phyloP scores from a whole-genome alignment of 2,329 filamentous ascomycete species.

The Macrophomina pseudophaseolina region DNA sequence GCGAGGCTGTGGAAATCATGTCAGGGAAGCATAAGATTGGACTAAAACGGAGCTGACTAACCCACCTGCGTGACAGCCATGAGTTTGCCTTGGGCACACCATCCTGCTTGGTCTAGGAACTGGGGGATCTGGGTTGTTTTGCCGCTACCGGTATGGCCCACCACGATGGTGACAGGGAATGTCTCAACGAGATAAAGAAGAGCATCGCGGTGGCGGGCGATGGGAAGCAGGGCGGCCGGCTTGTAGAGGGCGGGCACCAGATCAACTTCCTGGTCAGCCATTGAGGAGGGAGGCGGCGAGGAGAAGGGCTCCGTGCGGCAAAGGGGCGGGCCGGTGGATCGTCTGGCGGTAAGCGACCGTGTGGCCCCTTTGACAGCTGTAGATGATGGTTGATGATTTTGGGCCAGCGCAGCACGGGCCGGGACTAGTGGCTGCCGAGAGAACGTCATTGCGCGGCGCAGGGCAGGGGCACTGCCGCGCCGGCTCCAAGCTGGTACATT shows the following conservation, averaged over 20 bases:
- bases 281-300: neutral
- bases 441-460: slow-evolving; percentile 12
- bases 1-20: slow-evolving; percentile 66
- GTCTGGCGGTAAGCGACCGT: slow-evolving; percentile 10
- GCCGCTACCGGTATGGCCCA: slow-evolving; percentile 92
- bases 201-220: slow-evolving; percentile 78
- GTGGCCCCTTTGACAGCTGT: neutral
- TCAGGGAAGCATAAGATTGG: slow-evolving; percentile 9
- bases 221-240: slow-evolving; percentile 81
- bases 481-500: slow-evolving; percentile 9
- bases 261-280: slow-evolving; percentile 46
- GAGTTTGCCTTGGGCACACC: slow-evolving; percentile 81
- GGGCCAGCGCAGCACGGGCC: neutral
- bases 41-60: slow-evolving; percentile 35
- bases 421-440: neutral
- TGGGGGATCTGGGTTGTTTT: slow-evolving; percentile 97
- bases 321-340: slow-evolving; percentile 19
- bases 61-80: slow-evolving; percentile 89
- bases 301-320: slow-evolving; percentile 3
- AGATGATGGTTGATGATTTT: neutral
- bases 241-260: slow-evolving; percentile 86
- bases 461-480: neutral
- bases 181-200: slow-evolving; percentile 88
- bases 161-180: slow-evolving; percentile 81
- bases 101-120: slow-evolving; percentile 85